Conservation (phyloP, 2,329 filamentous ascomycete species). For the Neonectria magnoliae region DNA sequence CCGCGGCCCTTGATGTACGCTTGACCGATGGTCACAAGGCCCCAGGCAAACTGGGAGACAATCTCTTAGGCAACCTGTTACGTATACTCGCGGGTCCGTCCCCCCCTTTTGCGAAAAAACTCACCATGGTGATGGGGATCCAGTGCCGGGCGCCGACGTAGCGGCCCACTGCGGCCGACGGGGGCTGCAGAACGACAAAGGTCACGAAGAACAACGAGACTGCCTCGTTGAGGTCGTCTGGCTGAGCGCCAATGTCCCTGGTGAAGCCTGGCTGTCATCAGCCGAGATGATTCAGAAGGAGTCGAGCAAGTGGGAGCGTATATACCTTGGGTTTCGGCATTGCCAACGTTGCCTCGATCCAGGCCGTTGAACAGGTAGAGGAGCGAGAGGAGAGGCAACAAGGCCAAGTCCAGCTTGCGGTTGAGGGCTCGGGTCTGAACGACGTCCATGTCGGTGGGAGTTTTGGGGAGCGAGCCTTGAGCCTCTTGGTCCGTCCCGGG, state of each 20-base stretch:
- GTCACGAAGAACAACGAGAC: constrained; percentile 44
- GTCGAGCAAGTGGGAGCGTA: background rate
- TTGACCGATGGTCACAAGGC: constrained; percentile 38
- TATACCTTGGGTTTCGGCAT: constrained; percentile 51
- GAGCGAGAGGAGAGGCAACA: constrained; percentile 51
- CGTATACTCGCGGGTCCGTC: background rate
- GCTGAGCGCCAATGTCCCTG: constrained; percentile 38
- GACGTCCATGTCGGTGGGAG: constrained; percentile 9
- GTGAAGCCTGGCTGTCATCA: constrained; percentile 35
- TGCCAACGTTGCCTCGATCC: constrained; percentile 54
- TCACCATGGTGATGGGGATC: constrained; percentile 42
- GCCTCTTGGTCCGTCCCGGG: background rate
- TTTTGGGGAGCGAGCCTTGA: background rate
- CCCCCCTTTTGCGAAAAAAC: constrained; percentile 1
- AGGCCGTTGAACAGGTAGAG: constrained; percentile 55
- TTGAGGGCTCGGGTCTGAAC: constrained; percentile 41
- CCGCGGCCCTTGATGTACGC: constrained; percentile 40
- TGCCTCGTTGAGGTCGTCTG: constrained; percentile 42
- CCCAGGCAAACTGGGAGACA: constrained; percentile 38
- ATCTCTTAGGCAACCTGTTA: constrained; percentile 19
- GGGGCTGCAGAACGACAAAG: constrained; percentile 40
- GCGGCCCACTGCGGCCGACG: constrained; percentile 40
- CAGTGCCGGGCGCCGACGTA: constrained; percentile 41
- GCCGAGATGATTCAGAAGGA: background rate
- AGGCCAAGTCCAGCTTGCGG: constrained; percentile 49